phyloP scores from a whole-genome alignment of 2,329 filamentous ascomycete species.

The Aspergillus hiratsukae region DNA sequence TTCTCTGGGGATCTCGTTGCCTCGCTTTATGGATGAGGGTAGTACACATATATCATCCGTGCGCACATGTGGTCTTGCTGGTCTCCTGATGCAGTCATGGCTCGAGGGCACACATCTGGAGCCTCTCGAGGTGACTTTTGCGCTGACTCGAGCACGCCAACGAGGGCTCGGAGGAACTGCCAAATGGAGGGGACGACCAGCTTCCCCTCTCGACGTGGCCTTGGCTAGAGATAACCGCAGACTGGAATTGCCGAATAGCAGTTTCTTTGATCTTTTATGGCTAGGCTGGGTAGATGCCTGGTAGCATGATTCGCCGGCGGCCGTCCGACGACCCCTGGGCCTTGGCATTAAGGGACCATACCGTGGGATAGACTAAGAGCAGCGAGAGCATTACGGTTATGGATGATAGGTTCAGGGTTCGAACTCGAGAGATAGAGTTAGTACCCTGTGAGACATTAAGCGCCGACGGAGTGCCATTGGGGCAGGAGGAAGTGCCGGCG shows the following conservation, averaged over 20 bases:
- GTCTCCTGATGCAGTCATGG: background rate
- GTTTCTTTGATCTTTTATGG: background rate
- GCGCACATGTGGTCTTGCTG: background rate
- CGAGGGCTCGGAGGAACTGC: background rate
- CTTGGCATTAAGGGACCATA: constrained; percentile 8
- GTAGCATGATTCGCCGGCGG: constrained; percentile 3
- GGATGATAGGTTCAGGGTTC: background rate
- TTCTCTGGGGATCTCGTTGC: background rate
- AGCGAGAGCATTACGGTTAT: background rate
- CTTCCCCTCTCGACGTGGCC: background rate
- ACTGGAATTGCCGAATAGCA: background rate
- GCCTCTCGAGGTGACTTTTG: background rate
- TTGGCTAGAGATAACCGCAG: background rate
- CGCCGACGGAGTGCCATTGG: background rate
- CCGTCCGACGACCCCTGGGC: constrained; percentile 4
- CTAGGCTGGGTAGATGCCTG: background rate
- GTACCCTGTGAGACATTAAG: background rate
- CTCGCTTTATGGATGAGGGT: background rate
- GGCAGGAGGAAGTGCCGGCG: background rate
- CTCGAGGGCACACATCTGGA: background rate
- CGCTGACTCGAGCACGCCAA: background rate
- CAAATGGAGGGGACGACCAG: background rate
- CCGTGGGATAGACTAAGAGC: background rate
- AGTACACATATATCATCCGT: background rate
- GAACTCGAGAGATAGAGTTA: background rate